Evolutionary conservation across 2,329 filamentous ascomycete genomes (phyloP), one percentile per base, ranked within the genome.

Genomic region (Dendryphion nanum): DNA sequence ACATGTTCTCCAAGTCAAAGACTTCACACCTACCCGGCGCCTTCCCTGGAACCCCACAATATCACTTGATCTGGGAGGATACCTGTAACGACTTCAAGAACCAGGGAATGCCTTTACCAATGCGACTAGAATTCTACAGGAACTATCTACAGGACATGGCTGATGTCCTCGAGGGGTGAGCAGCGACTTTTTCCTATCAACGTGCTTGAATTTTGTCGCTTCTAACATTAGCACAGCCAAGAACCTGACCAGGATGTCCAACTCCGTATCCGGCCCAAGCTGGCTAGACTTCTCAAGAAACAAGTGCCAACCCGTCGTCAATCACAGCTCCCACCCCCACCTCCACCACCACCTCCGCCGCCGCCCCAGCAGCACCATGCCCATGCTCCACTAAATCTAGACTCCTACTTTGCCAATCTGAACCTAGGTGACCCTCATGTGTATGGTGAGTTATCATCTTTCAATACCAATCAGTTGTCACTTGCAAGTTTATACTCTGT

Each of bases 31-130:
- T 51, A 33, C 62, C 62, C 42, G 51, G 55, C 51, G 61, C 62
- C 16, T 65, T 63, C 37, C 61, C 61, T 21, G 63, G 64, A 18
- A 64, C 59, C 30, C 60, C 66, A 28, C 54, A 66, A 19, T 76
- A 76, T 49, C 64, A 68, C 39, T 61, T 67, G 18, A 70, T 74
- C 18, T 82, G 78, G 78, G 58, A 69, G 24, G 68, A 74, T 31
- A 58, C 79, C 21, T 63, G 67, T 42, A 51, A 62, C 10, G 67
- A 69, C 34, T 71, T 79, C 46, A 67, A 65, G 42, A 51, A 61
- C 10, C 69, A 78, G 50, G 66, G 72, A 4, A 69, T 70, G 33
- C 59, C 67, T 6, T 55, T 82, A 21, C 57, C 63, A 8, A 61
- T 67, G 23, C 69, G 77, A 17, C 55, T 82, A 20, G 67, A 71